Conservation (phyloP, 768 basidiomycete species). For the Chiua virens region DNA sequence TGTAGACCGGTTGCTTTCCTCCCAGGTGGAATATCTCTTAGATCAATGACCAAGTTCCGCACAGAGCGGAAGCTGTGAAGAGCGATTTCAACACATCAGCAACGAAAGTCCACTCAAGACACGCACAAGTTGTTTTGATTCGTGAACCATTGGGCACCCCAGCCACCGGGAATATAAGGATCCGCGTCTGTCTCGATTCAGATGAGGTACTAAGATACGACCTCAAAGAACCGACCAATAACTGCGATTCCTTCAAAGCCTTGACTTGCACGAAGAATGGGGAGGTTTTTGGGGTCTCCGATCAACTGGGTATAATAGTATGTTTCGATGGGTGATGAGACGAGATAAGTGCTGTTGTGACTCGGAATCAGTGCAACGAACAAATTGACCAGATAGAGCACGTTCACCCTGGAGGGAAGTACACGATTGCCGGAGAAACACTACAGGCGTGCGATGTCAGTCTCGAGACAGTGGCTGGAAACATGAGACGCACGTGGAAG, state of each 20-base stretch:
- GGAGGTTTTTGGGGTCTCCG: constrained; percentile 71
- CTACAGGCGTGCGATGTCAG: constrained; percentile 4
- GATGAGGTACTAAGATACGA: not conserved
- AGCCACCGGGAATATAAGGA: constrained; percentile 63
- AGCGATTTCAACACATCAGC: not conserved
- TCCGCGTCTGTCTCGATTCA: constrained; percentile 51
- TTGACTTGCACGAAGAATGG: constrained; percentile 61
- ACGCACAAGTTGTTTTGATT: constrained; percentile 25
- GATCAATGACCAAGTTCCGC: constrained; percentile 73
- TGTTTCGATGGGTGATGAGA: constrained; percentile 63
- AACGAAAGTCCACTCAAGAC: not conserved
- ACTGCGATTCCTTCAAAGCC: constrained; percentile 71
- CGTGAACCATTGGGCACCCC: constrained; percentile 21
- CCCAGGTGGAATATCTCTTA: constrained; percentile 51
- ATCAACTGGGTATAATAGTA: constrained; percentile 79
- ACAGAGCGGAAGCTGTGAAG: constrained; percentile 60
- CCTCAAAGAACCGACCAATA: constrained; percentile 48
- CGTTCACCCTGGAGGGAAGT: constrained; percentile 66
- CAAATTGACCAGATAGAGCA: not conserved
- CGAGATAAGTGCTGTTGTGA: constrained; percentile 61
- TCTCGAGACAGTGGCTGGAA: not conserved
- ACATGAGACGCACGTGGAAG: constrained; percentile 47
- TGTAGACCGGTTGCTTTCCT: constrained; percentile 66
- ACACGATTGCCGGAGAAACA: constrained; percentile 64
- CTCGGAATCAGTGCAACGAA: not conserved